Conservation (phyloP, 2,329 filamentous ascomycete genomes). For the Pleochaeta shiraiana region DNA sequence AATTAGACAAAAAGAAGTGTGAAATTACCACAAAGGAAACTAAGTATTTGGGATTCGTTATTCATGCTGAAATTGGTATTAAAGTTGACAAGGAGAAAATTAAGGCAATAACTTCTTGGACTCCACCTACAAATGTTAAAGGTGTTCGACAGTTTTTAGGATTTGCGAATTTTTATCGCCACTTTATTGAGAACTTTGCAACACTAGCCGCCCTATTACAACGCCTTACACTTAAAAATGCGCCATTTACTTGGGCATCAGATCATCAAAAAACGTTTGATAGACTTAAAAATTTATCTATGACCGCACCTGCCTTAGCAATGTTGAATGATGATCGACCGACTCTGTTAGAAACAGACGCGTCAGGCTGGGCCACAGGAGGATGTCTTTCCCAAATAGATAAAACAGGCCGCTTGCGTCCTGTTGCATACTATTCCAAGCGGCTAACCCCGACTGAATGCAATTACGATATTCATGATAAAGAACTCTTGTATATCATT, state of each 20-base stretch:
- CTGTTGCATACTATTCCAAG: background rate
- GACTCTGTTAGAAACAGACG: background rate
- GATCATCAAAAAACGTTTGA: background rate
- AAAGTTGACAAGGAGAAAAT: background rate
- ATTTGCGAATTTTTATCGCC: background rate
- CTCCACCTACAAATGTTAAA: background rate
- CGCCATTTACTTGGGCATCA: background rate
- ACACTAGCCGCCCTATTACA: background rate
- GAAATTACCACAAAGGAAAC: background rate
- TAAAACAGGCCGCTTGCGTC: background rate
- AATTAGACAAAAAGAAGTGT: background rate
- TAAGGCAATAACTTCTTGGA: background rate
- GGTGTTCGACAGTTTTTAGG: background rate
- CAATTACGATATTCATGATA: slow-evolving; percentile 3
- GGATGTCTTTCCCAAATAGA: background rate
- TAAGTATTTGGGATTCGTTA: background rate
- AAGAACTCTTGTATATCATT: background rate
- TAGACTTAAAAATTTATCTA: background rate
- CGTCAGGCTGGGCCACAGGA: background rate
- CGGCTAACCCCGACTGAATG: background rate
- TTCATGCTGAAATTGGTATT: background rate
- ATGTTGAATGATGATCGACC: background rate
- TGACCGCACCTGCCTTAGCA: background rate
- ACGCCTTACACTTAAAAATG: background rate
- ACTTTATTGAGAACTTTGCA: background rate